These are phyloP conservation scores for Pseudocercospora musae DNA, from an alignment of 2,329 filamentous ascomycete species.

Conservation along the genomic window DNA sequence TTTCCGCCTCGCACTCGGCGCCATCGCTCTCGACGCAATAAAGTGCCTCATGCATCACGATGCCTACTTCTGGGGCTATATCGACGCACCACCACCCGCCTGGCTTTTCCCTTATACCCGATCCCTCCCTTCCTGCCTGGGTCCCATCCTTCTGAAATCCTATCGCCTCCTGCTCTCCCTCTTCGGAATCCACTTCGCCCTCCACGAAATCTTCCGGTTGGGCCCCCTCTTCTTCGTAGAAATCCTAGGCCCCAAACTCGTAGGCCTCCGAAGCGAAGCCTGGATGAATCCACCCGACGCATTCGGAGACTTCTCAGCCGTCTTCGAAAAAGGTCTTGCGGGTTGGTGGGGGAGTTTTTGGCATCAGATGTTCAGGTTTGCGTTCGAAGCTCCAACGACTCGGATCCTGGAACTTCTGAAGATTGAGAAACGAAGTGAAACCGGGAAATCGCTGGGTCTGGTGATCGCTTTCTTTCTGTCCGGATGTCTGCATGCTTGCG, in stretches of 20 bases:
- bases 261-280: conserved; percentile 58
- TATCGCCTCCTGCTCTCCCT: conserved; percentile 59
- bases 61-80: conserved; percentile 65
- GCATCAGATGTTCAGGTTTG: conserved; percentile 84
- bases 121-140: conserved; percentile 35
- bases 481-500: conserved; percentile 67
- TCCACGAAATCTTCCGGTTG: conserved; percentile 60
- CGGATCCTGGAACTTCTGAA: conserved; percentile 42
- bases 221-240: conserved; percentile 60
- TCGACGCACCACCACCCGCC: conserved; percentile 36
- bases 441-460: conserved; percentile 42
- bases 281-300: conserved; percentile 59
- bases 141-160: conserved; percentile 46
- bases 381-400: conserved; percentile 60
- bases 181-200: conserved; percentile 55
- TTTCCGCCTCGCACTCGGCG: conserved; percentile 52
- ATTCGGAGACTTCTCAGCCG: conserved; percentile 52
- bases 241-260: conserved; percentile 55
- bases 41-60: conserved; percentile 70
- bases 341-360: conserved; percentile 85
- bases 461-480: conserved; percentile 63
- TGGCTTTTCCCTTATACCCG: conserved; percentile 38
- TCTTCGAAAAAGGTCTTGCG: conserved; percentile 67
- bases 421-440: conserved; percentile 33
- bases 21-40: conserved; percentile 66